A percentile compares a stretch with the other conserved stretches of the same genome.
These are phyloP conservation scores for Epichloe amarillans DNA, from an alignment of 2,329 filamentous ascomycete genomes.

Conservation along the genomic window DNA sequence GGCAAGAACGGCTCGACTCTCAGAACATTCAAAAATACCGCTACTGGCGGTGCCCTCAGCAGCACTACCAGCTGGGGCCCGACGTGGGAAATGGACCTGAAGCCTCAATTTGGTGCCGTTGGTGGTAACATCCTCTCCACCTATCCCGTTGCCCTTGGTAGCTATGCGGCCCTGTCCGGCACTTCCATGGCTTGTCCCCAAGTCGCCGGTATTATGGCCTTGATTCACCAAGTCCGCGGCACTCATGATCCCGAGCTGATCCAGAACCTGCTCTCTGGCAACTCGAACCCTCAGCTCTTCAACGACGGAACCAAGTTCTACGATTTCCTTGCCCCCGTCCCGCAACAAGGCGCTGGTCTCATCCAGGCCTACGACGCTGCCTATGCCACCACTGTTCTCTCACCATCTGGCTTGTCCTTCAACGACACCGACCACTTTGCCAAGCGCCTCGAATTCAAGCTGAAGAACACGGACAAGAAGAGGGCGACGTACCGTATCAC, in stretches of 20 bases:
- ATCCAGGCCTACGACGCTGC: constrained; percentile 48
- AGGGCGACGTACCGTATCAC: constrained; percentile 38
- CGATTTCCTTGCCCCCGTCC: constrained; percentile 35
- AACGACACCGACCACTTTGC: constrained; percentile 49
- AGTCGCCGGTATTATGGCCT: constrained; percentile 39
- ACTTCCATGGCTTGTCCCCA: constrained; percentile 50
- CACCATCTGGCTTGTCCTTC: constrained; percentile 45
- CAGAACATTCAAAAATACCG: constrained; percentile 15
- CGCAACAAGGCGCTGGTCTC: constrained; percentile 48
- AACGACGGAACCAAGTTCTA: constrained; percentile 27
- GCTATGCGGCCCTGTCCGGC: constrained; percentile 39
- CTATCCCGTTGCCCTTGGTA: constrained; percentile 31
- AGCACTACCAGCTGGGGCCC: constrained; percentile 47
- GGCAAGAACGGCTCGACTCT: constrained; percentile 18
- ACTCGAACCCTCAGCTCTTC: constrained; percentile 34
- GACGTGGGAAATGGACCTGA: constrained; percentile 42
- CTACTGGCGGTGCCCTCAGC: constrained; percentile 38
- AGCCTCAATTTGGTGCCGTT: constrained; percentile 42
- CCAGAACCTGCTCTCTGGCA: constrained; percentile 35
- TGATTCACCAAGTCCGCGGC: constrained; percentile 38
- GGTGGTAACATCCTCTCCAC: constrained; percentile 47
- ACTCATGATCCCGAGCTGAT: constrained; percentile 36
- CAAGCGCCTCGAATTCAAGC: constrained; percentile 34
- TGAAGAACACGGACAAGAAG: constrained; percentile 38
- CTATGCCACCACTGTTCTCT: constrained; percentile 37